These are phyloP conservation scores for Linum trigynum DNA, from an alignment of 345 rosid species.

Conservation along the genomic window DNA sequence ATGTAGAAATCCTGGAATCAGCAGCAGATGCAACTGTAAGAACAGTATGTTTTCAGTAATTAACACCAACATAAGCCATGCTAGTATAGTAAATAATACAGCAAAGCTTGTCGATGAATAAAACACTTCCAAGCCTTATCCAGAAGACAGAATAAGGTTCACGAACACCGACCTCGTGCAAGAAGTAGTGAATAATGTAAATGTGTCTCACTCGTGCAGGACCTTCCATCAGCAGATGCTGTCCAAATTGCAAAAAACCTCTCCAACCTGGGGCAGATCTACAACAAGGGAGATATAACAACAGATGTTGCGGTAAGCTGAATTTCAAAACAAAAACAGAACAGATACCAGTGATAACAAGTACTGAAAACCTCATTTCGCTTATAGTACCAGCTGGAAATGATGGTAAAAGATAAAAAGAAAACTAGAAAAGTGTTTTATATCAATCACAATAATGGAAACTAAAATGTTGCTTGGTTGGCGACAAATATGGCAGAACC, in stretches of 20 bases:
- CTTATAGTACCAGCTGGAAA: background rate
- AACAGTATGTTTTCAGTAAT: background rate
- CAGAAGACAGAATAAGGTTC: too few relatives aligned
- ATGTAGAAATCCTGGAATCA: slow-evolving; percentile 89
- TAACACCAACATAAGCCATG: background rate
- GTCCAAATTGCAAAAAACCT: slow-evolving; percentile 73
- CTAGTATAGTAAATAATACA: background rate
- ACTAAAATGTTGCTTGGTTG: slow-evolving; percentile 5
- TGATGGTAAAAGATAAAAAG: background rate
- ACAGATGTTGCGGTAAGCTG: slow-evolving; percentile 54
- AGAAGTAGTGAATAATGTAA: slow-evolving; percentile 12
- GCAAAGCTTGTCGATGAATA: too few relatives aligned
- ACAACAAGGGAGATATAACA: slow-evolving; percentile 72
- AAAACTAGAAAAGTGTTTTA: background rate
- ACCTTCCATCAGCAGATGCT: slow-evolving; percentile 82
- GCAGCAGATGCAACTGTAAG: slow-evolving; percentile 56
- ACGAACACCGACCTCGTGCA: slow-evolving; percentile 11
- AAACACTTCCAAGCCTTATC: too few relatives aligned
- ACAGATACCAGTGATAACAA: background rate
- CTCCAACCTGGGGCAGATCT: slow-evolving; percentile 83
- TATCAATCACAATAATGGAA: background rate
- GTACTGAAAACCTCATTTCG: background rate
- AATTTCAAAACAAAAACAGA: slow-evolving; percentile 1
- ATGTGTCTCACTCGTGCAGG: slow-evolving; percentile 38
- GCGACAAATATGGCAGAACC: background rate